These are phyloP conservation scores for Warburgia ugandensis DNA, from an alignment of 164 flowering plant species.

Conservation along the genomic window DNA sequence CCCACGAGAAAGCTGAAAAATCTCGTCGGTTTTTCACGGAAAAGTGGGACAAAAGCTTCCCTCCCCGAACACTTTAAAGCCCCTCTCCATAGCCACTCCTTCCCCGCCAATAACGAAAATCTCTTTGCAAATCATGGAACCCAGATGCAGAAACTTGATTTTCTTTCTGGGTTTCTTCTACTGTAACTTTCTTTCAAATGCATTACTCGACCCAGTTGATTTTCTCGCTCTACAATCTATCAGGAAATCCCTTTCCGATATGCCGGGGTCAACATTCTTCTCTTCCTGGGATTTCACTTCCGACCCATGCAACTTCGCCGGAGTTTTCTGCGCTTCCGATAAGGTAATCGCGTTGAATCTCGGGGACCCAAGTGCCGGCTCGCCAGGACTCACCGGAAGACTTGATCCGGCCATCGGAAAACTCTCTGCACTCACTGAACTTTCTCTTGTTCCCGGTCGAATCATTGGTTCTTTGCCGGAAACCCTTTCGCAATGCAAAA, in stretches of 20 bases:
- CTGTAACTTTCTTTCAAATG: neutral
- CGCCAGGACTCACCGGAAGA: constrained; percentile 79
- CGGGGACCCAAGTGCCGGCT: constrained; percentile 83
- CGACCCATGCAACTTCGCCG: constrained; percentile 33
- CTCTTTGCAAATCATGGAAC: constrained; percentile 1
- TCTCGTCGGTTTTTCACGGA: constrained; percentile 11
- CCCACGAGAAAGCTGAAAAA: no score
- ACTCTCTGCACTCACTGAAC: constrained; percentile 58
- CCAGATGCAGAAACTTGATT: neutral
- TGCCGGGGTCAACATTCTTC: constrained; percentile 32
- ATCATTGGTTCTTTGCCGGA: constrained; percentile 56
- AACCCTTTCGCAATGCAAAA: constrained; percentile 39
- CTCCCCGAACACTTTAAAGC: neutral
- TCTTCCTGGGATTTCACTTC: constrained; percentile 33
- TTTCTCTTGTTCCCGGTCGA: constrained; percentile 82
- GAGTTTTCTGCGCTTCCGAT: constrained; percentile 22
- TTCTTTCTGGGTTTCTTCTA: neutral
- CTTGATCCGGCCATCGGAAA: constrained; percentile 67
- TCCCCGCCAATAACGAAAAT: neutral
- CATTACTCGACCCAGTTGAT: constrained; percentile 26
- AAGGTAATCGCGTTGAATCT: constrained; percentile 51
- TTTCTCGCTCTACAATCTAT: constrained; percentile 29
- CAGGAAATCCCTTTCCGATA: constrained; percentile 18
- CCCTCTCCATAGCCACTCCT: neutral
- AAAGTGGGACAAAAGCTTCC: constrained; percentile 5